Conservation (phyloP, 768 basidiomycete species). For the Cystofilobasidium ferigula region DNA sequence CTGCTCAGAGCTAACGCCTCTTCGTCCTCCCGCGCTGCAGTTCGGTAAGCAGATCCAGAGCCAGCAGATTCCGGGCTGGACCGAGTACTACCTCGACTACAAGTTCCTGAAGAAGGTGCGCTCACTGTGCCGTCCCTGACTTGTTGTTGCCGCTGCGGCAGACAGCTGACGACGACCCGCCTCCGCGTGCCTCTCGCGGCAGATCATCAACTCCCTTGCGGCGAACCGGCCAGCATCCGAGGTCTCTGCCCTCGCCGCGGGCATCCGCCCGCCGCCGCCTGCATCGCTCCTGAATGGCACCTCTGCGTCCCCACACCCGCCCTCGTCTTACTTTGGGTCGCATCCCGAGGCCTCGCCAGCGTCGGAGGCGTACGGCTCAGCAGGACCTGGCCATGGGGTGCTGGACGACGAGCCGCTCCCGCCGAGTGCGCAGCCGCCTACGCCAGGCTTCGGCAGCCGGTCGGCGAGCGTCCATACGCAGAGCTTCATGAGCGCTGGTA, state of each 20-base stretch:
- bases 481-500: conserved; percentile 1
- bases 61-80: conserved; percentile 96
- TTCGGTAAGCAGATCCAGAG: conserved; percentile 97
- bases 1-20: no score
- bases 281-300: conserved; percentile 41
- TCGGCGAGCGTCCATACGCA: background rate
- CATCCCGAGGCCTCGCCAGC: background rate
- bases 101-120: conserved; percentile 68
- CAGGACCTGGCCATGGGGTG: background rate
- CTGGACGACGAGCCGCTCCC: conserved; percentile 16
- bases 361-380: background rate
- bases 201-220: conserved; percentile 91
- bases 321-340: background rate
- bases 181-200: conserved; percentile 29
- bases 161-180: background rate
- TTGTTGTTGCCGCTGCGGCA: background rate
- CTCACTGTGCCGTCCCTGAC: background rate
- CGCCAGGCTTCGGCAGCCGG: conserved; percentile 19
- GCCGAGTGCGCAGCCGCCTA: conserved; percentile 14
- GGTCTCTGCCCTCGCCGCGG: conserved; percentile 72
- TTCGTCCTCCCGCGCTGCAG: conserved; percentile 44
- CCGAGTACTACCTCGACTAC: conserved; percentile 89
- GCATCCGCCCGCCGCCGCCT: conserved; percentile 52
- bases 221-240: conserved; percentile 83
- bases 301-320: conserved; percentile 31